Percentiles rank a stretch among this genome's conserved stretches.
These are phyloP conservation scores for Bertia moriformis DNA, from an alignment of 2,329 filamentous ascomycete species.

Conservation along the genomic window DNA sequence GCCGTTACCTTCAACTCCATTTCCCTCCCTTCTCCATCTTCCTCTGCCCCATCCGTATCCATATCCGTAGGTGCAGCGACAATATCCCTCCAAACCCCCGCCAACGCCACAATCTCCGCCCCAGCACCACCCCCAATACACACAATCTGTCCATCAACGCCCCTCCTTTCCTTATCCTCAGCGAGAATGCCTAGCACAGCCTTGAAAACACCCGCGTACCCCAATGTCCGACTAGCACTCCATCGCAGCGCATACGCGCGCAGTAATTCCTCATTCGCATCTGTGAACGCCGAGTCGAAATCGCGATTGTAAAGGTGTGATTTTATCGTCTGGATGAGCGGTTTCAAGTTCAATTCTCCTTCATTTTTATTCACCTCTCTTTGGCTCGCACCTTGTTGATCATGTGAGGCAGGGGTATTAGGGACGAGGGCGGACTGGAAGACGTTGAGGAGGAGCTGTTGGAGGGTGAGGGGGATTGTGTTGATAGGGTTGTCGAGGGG, in stretches of 20 bases:
- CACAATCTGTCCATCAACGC: conserved; percentile 18
- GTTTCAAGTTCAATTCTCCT: conserved; percentile 18
- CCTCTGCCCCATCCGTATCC: not conserved
- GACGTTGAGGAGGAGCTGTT: conserved; percentile 40
- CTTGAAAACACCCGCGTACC: conserved; percentile 39
- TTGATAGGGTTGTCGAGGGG: too few species aligned
- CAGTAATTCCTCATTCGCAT: conserved; percentile 33
- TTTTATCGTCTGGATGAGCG: conserved; percentile 42
- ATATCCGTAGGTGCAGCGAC: conserved; percentile 2
- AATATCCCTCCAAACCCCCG: conserved; percentile 26
- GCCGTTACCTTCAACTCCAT: conserved; percentile 18
- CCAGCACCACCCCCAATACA: conserved; percentile 50
- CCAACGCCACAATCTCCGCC: conserved; percentile 44
- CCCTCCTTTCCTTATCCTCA: conserved; percentile 2
- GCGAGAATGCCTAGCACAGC: not conserved
- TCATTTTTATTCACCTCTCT: conserved; percentile 1
- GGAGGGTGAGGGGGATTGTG: conserved; percentile 27
- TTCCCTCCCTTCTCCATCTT: not conserved
- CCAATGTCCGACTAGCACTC: conserved; percentile 44
- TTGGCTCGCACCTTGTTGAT: not conserved
- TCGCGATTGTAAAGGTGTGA: conserved; percentile 45
- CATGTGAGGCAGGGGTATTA: not conserved
- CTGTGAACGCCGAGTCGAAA: conserved; percentile 39
- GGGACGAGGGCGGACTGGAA: conserved; percentile 32
- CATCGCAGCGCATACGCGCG: conserved; percentile 46